Conservation (phyloP, 2,329 filamentous ascomycete species). For the Arthroderma sp. region DNA sequence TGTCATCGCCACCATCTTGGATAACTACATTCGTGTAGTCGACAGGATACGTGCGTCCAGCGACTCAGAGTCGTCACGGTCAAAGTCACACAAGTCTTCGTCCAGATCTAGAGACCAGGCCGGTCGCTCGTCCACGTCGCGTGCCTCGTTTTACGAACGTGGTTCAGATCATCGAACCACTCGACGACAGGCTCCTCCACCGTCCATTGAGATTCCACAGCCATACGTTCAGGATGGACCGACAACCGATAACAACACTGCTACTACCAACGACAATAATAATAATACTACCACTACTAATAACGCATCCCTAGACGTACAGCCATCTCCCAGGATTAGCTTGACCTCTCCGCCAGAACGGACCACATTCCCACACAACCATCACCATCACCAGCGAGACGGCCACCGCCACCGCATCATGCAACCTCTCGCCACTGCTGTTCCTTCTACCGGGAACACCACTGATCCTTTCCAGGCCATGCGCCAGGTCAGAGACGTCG, state of each 20-base stretch:
- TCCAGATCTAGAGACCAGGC: slow-evolving; percentile 20
- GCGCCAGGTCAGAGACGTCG: slow-evolving; percentile 51
- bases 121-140: slow-evolving; percentile 16
- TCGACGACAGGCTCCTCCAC: slow-evolving; percentile 70
- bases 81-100: slow-evolving; percentile 22
- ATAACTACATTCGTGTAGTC: slow-evolving; percentile 95
- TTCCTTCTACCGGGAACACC: slow-evolving; percentile 52
- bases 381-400: slow-evolving; percentile 38
- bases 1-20: slow-evolving; percentile 92
- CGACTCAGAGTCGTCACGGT: slow-evolving; percentile 19
- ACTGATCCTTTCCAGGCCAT: slow-evolving; percentile 56
- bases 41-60: slow-evolving; percentile 78
- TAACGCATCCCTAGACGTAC: slow-evolving; percentile 37
- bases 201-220: slow-evolving; percentile 66
- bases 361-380: slow-evolving; percentile 48
- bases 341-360: slow-evolving; percentile 61
- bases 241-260: slow-evolving; percentile 34
- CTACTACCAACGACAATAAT: slow-evolving; percentile 23
- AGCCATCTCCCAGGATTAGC: slow-evolving; percentile 51
- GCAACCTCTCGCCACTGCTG: slow-evolving; percentile 56
- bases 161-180: slow-evolving; percentile 47
- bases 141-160: slow-evolving; percentile 33
- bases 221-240: slow-evolving; percentile 40
- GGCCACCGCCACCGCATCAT: slow-evolving; percentile 43
- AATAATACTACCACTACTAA: too few relatives aligned